phyloP scores from a whole-genome alignment of 805 yeast species.

The Ogataea minuta region DNA sequence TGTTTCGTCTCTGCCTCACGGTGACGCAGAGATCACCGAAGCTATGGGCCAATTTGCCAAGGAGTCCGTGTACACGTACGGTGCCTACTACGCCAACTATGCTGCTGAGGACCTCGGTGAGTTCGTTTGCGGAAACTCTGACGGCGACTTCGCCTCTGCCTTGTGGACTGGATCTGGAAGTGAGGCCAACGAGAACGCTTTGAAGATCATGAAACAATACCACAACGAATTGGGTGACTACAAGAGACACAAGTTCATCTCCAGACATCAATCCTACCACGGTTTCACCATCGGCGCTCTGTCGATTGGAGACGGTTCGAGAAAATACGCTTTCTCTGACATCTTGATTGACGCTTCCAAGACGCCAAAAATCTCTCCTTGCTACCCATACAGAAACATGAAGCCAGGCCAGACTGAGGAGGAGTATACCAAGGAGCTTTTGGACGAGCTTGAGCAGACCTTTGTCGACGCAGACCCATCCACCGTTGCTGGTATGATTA shows the following conservation, averaged over 20 bases:
- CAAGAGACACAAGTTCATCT: constrained; percentile 40
- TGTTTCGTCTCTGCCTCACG: constrained; percentile 44
- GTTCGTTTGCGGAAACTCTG: constrained; percentile 41
- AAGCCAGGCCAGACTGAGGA: constrained; percentile 38
- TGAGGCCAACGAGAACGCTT: constrained; percentile 76
- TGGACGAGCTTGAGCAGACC: constrained; percentile 41
- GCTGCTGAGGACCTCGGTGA: constrained; percentile 43
- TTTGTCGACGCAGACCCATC: constrained; percentile 43
- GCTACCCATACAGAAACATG: constrained; percentile 35
- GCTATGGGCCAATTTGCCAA: constrained; percentile 38
- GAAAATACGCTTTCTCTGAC: constrained; percentile 36
- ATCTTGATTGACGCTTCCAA: constrained; percentile 24
- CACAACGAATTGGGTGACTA: constrained; percentile 41
- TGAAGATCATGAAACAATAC: constrained; percentile 61
- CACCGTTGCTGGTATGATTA: constrained; percentile 41
- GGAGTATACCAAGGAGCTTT: constrained; percentile 38
- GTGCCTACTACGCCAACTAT: constrained; percentile 34
- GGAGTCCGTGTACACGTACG: constrained; percentile 38
- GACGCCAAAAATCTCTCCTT: constrained; percentile 31
- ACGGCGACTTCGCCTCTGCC: constrained; percentile 39
- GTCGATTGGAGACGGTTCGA: constrained; percentile 38
- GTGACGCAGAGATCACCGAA: constrained; percentile 38
- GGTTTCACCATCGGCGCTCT: constrained; percentile 47
- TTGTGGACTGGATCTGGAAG: constrained; percentile 64
- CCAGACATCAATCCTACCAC: constrained; percentile 47